Evolutionary conservation across 2,329 filamentous ascomycete genomes (phyloP), one percentile per base, ranked within the genome.

Genomic region (Fusarium sterilihyphosum): DNA sequence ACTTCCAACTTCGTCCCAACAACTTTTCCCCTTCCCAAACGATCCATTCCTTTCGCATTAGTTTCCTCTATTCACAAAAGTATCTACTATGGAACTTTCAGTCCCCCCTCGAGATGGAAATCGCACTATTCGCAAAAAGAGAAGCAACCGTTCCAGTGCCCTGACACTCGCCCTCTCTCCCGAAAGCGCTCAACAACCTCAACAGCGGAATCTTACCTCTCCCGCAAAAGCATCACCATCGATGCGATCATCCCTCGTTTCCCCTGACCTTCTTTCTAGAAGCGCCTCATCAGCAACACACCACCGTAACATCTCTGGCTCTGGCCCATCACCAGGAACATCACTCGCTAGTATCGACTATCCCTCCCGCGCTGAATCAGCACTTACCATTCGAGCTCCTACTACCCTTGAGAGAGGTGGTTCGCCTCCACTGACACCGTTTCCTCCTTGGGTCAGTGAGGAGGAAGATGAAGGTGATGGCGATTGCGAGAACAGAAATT

Each of bases 341-440:
- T 72, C 70, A 3, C 29, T 71, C n/a, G 57, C 57, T 50, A 52
- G 57, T n/a, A 50, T 59, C 24, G 72, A 73, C n/a, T 59, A 75
- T 11, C 64, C 57, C 8, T 75, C 69, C 10, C 59, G 77, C 12
- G 64, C 70, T 3, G 65, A 75, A 20, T 79, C 77, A 3, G 46
- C 70, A 1, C 69, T 75, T 3, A 79, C 77, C 1, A 65, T 79
- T 10, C 65, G 73, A 35, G 73, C 72, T 8, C 70, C 76, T 9
- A 43, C 44, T 20, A 57, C 46, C 2, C n/a, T 37, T 24, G 71
- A 75, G 3, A 58, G 65, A 40, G 73, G 60, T 6, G 33, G 52
- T 2, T 58, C 66, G 11, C 74, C 76, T 6, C 79, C 79, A 0
- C 61, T 80, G 7, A 80, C 78, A 3, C 77, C 77, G 9, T 81